Conservation (phyloP, 495 filamentous ascomycete species). For the Penicillium odoratum region DNA sequence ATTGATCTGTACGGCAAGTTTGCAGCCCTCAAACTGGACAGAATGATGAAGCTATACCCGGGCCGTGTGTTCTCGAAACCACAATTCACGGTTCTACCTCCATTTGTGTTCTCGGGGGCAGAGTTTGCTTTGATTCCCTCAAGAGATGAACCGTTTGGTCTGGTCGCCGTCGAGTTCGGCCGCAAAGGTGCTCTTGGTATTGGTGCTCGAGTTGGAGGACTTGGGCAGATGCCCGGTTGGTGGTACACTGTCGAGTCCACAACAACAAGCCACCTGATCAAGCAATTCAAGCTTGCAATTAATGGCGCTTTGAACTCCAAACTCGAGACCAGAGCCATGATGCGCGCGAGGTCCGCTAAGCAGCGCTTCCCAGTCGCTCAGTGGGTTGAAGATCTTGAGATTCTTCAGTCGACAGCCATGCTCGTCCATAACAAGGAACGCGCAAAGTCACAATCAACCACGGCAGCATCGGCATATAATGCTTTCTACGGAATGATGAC, state of each 20-base stretch:
- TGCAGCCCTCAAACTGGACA: conserved; percentile 69
- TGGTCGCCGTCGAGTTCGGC: conserved; percentile 82
- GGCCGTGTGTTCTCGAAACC: conserved; percentile 75
- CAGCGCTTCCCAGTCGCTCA: conserved; percentile 75
- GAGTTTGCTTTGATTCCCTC: conserved; percentile 80
- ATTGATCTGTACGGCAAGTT: conserved; percentile 81
- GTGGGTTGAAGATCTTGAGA: conserved; percentile 64
- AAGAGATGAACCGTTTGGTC: conserved; percentile 76
- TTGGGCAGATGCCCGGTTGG: conserved; percentile 81
- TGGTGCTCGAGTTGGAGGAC: conserved; percentile 63
- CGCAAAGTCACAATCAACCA: conserved; percentile 29
- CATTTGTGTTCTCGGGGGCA: conserved; percentile 75
- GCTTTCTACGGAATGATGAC: conserved; percentile 45
- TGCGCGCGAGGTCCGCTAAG: conserved; percentile 74
- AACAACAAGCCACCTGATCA: conserved; percentile 66
- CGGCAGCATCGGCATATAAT: conserved; percentile 36
- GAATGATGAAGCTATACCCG: conserved; percentile 74
- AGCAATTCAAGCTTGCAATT: conserved; percentile 72
- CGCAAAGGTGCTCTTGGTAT: conserved; percentile 76
- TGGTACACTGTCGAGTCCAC: conserved; percentile 70
- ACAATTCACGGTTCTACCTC: conserved; percentile 72
- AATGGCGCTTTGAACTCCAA: conserved; percentile 64
- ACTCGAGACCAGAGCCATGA: conserved; percentile 56
- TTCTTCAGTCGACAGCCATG: conserved; percentile 58
- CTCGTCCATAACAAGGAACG: conserved; percentile 45